These are phyloP conservation scores for Pythium dissotocum DNA, from an alignment of 352 stramenopile species.

Conservation along the genomic window DNA sequence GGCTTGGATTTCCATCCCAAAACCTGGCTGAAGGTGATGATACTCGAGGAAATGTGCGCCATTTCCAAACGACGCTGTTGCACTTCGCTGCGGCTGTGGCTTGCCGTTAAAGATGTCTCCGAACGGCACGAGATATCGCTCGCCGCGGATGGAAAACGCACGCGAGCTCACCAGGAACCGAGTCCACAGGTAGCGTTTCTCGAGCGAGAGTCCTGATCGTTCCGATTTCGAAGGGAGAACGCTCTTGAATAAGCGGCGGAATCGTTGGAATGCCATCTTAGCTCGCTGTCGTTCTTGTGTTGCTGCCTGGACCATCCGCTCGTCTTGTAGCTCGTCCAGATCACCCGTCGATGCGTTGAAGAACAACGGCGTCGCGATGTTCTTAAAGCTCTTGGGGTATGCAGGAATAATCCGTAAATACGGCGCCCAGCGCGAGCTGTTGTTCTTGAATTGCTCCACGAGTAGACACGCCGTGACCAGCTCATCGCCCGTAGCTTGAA, in stretches of 20 bases:
- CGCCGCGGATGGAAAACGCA: conserved; percentile 74
- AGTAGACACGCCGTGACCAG: conserved; percentile 67
- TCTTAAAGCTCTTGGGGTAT: conserved; percentile 6
- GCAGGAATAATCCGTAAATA: conserved; percentile 57
- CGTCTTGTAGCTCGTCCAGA: conserved; percentile 47
- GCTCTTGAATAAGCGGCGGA: conserved; percentile 46
- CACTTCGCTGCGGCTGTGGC: conserved; percentile 33
- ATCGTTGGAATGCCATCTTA: conserved; percentile 40
- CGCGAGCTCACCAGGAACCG: conserved; percentile 73
- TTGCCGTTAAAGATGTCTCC: conserved; percentile 88
- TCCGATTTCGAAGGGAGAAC: conserved; percentile 11
- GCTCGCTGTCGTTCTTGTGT: conserved; percentile 29
- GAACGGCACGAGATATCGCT: conserved; percentile 83
- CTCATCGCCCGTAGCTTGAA: conserved; percentile 44
- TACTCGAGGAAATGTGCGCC: conserved; percentile 63
- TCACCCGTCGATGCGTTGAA: conserved; percentile 28
- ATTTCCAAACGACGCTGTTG: conserved; percentile 31
- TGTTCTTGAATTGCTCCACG: conserved; percentile 44
- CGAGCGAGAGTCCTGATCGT: conserved; percentile 9
- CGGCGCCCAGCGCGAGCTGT: conserved; percentile 45
- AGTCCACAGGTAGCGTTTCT: conserved; percentile 42
- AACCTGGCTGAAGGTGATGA: conserved; percentile 38
- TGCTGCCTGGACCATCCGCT: conserved; percentile 38
- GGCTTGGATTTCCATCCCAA: conserved; percentile 59
- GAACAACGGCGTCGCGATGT: conserved; percentile 39